These are phyloP conservation scores for Xylaria polymorpha DNA, from an alignment of 2,329 filamentous ascomycete species.

Conservation along the genomic window DNA sequence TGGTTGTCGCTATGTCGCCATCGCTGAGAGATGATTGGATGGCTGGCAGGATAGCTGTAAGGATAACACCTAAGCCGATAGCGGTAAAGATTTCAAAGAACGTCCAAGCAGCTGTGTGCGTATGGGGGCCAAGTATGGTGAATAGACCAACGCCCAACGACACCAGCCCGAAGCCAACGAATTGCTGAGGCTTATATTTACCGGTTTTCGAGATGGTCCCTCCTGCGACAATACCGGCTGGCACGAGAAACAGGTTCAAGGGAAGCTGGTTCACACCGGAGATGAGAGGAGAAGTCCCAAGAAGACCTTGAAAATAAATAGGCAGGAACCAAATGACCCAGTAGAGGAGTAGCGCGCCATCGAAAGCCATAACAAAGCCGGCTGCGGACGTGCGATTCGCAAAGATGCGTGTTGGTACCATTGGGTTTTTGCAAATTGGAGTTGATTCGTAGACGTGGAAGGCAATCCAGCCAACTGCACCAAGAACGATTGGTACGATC, in stretches of 20 bases:
- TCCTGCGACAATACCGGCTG: background rate
- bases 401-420: constrained; percentile 53
- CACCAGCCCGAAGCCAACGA: constrained; percentile 45
- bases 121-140: constrained; percentile 49
- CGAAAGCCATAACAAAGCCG: constrained; percentile 50
- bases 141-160: constrained; percentile 53
- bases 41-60: constrained; percentile 53
- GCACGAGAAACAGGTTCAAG: constrained; percentile 39
- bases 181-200: constrained; percentile 36
- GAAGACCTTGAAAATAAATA: constrained; percentile 57
- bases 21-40: constrained; percentile 51
- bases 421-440: constrained; percentile 41
- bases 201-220: constrained; percentile 35
- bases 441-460: constrained; percentile 30
- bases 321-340: constrained; percentile 54
- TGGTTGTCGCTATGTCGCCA: constrained; percentile 45
- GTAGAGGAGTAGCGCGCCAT: constrained; percentile 51
- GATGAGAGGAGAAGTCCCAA: constrained; percentile 41
- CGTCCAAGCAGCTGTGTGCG: constrained; percentile 51
- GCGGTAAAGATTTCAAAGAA: constrained; percentile 52
- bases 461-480: constrained; percentile 20
- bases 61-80: constrained; percentile 53
- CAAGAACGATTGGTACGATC: constrained; percentile 33
- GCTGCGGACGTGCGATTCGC: constrained; percentile 52
- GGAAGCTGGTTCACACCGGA: constrained; percentile 47